phyloP scores from a whole-genome alignment of 2,329 filamentous ascomycete genomes.

The Dichotomopilus funicola region DNA sequence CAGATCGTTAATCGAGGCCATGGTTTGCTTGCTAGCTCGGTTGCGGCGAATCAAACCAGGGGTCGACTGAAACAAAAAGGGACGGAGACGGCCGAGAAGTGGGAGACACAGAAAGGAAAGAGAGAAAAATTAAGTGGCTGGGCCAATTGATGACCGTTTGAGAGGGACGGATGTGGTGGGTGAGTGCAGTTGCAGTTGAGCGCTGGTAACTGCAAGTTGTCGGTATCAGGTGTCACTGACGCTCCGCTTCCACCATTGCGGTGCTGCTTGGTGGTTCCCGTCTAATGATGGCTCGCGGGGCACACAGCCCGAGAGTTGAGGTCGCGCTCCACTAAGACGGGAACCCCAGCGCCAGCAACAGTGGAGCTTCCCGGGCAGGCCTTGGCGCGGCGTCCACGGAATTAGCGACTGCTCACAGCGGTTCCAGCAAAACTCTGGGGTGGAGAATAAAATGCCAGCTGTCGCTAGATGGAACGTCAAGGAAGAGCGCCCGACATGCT shows the following conservation, averaged over 20 bases:
- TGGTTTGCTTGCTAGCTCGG: not conserved
- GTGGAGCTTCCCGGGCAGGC: not conserved
- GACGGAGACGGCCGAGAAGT: not conserved
- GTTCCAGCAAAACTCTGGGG: not conserved
- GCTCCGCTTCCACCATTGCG: not conserved
- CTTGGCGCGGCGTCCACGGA: conserved; percentile 1
- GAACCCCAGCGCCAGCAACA: not conserved
- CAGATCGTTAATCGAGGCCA: conserved; percentile 44
- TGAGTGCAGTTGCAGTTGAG: not conserved
- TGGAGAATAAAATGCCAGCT: conserved; percentile 6
- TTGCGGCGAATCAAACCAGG: not conserved
- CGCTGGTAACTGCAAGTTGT: not conserved
- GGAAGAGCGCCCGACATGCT: not conserved
- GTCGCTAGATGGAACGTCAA: not conserved
- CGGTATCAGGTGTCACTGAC: not conserved
- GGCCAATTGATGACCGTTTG: conserved; percentile 8
- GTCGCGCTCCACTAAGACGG: no score
- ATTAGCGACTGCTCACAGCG: not conserved
- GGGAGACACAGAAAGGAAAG: not conserved
- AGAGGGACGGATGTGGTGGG: not conserved
- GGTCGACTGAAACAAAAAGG: not conserved
- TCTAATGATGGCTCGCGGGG: not conserved
- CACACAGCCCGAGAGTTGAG: not conserved
- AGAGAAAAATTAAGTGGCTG: conserved; percentile 2
- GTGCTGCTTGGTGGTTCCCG: no score